Evolutionary conservation across 495 filamentous ascomycete species (phyloP), one percentile per base, ranked within the genome.

Genomic region (Trichoderma virens): DNA sequence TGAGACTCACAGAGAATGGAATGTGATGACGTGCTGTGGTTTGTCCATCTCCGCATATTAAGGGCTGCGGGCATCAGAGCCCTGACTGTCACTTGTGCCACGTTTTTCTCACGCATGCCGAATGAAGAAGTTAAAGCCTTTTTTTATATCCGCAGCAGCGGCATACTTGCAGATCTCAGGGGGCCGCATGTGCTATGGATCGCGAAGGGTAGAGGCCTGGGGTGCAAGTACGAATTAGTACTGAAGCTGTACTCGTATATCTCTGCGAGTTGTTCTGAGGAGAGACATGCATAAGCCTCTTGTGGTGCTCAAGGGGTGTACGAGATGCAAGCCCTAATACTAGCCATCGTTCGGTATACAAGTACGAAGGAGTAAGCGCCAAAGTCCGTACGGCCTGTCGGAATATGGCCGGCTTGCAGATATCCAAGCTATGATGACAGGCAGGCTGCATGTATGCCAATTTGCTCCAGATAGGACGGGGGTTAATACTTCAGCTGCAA

Each of bases 1-100:
- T 18, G 43, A 47, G n/a, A 47, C 43, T n/a, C 43, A 47, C 43
- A 20, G n/a, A 63, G n/a, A 30, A 54, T 23, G 45, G 62, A 63
- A 47, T 25, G 11, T 27, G 23, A 56, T 56, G 51, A 28, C 51
- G 51, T 56, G 51, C 51, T 27, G 51, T 27, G 23, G 43, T 56
- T 30, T 56, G 8, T 27, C 23, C 14, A 23, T 18, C 27, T 56
- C 51, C 51, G 23, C 51, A 14, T 28, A 27, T 27, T 56, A 1
- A 56, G 25, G 23, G 11, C 25, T 13, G 20, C 27, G 23, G 25
- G 51, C 8, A 28, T 11, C 20, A 13, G 23, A 27, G 51, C 27
- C 51, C 51, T 56, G 23, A 23, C 51, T 30, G 51, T 56, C 23
- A 47, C 47, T 56, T 56, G 51, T 56, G 51, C 51, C 51, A 56